Evolutionary conservation across 2,329 filamentous ascomycete genomes (phyloP).

Genomic region (Chaetomium sp.): DNA sequence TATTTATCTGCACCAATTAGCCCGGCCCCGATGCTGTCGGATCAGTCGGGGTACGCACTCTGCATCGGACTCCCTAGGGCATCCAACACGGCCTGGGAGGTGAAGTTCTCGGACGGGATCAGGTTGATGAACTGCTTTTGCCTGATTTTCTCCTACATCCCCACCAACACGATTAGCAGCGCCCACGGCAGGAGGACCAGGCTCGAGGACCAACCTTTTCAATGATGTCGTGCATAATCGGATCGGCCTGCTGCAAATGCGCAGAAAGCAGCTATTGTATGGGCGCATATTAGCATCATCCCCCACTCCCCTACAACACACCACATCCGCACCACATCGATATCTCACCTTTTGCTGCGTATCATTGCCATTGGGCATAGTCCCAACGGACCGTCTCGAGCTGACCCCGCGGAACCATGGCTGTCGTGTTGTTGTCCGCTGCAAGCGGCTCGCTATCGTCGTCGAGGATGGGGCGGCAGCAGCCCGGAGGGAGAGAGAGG

Average conservation of each 20-base stretch:
- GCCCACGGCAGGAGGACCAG: not conserved
- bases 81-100: conserved; percentile 88
- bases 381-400: conserved; percentile 48
- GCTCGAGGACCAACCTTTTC: conserved; percentile 66
- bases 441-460: conserved; percentile 18
- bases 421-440: conserved; percentile 11
- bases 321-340: not conserved
- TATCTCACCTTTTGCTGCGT: conserved; percentile 60
- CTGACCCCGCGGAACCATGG: conserved; percentile 16
- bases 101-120: conserved; percentile 95
- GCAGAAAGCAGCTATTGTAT: conserved; percentile 76
- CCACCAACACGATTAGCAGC: not conserved
- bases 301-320: not conserved
- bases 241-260: conserved; percentile 81
- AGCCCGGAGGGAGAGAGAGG: conserved; percentile 22
- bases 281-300: not conserved
- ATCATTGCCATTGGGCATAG: conserved; percentile 53
- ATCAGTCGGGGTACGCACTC: conserved; percentile 57
- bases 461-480: not conserved
- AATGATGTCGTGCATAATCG: conserved; percentile 83
- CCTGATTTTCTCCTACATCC: conserved; percentile 81
- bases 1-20: conserved; percentile 74
- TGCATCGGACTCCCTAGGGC: conserved; percentile 93
- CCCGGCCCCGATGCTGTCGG: not conserved
- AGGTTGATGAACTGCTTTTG: conserved; percentile 99